Evolutionary conservation across 148 eudicot genomes (phyloP).

Genomic region (Rhododendron griersonianum): DNA sequence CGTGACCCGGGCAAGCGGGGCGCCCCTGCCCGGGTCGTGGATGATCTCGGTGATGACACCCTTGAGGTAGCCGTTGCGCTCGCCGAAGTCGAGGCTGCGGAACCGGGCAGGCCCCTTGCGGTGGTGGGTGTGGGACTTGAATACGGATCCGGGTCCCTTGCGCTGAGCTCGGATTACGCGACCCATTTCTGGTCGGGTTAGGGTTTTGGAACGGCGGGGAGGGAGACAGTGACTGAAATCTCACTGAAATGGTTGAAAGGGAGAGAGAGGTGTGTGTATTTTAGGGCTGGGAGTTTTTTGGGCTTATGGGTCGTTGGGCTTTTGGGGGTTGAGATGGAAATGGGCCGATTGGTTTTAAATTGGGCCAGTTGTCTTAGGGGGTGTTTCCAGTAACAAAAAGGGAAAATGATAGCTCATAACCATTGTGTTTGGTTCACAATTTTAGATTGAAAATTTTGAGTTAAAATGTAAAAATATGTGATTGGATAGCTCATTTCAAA

Average conservation of each 20-base stretch:
- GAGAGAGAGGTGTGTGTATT: neutral
- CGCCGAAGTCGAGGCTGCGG: slow-evolving; percentile 16
- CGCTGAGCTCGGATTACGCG: slow-evolving; percentile 18
- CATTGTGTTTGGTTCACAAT: too few species aligned
- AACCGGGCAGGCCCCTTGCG: slow-evolving; percentile 18
- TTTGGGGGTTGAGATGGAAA: neutral
- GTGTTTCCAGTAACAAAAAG: too few species aligned
- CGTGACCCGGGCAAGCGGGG: slow-evolving; percentile 14
- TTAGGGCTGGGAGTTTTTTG: neutral
- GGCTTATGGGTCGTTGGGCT: too few species aligned
- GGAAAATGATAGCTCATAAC: too few species aligned
- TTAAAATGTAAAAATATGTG: too few species aligned
- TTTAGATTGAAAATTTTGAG: too few species aligned
- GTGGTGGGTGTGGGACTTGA: slow-evolving; percentile 24
- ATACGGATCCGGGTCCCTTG: slow-evolving; percentile 19
- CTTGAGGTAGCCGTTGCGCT: slow-evolving; percentile 21
- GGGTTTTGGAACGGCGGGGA: neutral
- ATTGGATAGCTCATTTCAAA: too few species aligned
- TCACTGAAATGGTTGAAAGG: neutral
- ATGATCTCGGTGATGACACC: slow-evolving; percentile 20
- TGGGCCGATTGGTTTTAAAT: neutral
- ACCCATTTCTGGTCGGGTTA: neutral
- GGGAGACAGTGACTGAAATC: neutral
- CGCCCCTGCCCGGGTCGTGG: slow-evolving; percentile 20
- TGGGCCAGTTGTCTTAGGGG: neutral